Percentiles rank a stretch among this genome's conserved stretches.
phyloP scores from a whole-genome alignment of 495 filamentous ascomycete species.

The Aspergillus panamensis region DNA sequence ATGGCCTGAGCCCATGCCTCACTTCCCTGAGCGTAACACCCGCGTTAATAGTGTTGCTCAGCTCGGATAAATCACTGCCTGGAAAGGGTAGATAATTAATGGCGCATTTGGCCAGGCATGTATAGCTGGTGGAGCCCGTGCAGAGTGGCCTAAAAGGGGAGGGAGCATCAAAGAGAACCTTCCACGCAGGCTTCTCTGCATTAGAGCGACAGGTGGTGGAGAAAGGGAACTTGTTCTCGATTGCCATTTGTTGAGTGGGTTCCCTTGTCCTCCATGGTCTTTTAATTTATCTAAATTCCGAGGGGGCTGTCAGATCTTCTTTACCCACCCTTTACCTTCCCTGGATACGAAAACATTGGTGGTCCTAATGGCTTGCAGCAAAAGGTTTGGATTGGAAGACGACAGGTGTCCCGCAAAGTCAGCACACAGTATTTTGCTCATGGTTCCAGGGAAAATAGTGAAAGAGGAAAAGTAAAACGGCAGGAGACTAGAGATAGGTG shows the following conservation, averaged over 20 bases:
- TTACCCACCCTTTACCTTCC: constrained; percentile 13
- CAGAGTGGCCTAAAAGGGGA: constrained; percentile 1
- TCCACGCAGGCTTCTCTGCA: constrained; percentile 45
- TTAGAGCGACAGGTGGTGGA: constrained; percentile 26
- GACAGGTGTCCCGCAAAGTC: constrained; percentile 1
- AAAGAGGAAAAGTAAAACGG: not conserved
- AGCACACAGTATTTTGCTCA: not conserved
- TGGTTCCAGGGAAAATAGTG: not conserved
- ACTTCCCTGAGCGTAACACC: constrained; percentile 21
- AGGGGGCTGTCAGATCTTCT: not conserved
- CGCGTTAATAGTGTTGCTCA: constrained; percentile 20
- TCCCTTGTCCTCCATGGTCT: not conserved
- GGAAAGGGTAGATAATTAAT: not conserved
- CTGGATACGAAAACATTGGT: not conserved
- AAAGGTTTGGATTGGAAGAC: not conserved
- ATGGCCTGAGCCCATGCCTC: constrained; percentile 15
- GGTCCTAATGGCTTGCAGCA: constrained; percentile 9
- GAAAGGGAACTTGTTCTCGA: constrained; percentile 11
- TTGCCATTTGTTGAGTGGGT: constrained; percentile 5
- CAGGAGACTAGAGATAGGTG: not conserved
- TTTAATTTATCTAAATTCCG: constrained; percentile 3
- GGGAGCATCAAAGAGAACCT: constrained; percentile 28
- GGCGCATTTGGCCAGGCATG: constrained; percentile 8
- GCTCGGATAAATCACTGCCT: constrained; percentile 4
- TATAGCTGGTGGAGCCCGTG: constrained; percentile 7